phyloP scores from a whole-genome alignment of 2,329 filamentous ascomycete species.

The Clathrospora elynae region DNA sequence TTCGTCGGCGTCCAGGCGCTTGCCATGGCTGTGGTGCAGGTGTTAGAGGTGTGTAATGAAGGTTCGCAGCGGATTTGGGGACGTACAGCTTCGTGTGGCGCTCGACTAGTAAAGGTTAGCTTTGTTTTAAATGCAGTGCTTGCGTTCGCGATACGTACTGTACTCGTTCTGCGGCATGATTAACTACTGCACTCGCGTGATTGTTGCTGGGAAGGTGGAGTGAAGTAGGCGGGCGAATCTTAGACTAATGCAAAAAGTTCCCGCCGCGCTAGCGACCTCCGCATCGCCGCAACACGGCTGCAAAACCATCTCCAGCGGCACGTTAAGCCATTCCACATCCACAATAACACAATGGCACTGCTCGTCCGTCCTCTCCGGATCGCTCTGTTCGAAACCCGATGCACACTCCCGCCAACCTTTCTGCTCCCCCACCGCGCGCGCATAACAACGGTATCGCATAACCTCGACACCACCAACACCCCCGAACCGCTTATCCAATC shows the following conservation, averaged over 20 bases:
- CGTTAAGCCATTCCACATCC: slow-evolving; percentile 22
- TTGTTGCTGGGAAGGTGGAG: slow-evolving; percentile 10
- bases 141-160: no score
- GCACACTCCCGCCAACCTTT: slow-evolving; percentile 57
- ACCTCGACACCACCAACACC: slow-evolving; percentile 45
- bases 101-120: no score
- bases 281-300: slow-evolving; percentile 22
- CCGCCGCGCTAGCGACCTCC: slow-evolving; percentile 16
- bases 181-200: slow-evolving; percentile 12
- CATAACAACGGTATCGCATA: slow-evolving; percentile 51
- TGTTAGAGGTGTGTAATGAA: slow-evolving; percentile 19
- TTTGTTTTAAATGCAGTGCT: no score
- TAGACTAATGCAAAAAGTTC: slow-evolving; percentile 24
- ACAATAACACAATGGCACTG: slow-evolving; percentile 41
- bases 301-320: slow-evolving; percentile 8
- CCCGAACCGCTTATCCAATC: slow-evolving; percentile 55
- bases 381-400: slow-evolving; percentile 66
- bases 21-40: slow-evolving; percentile 32
- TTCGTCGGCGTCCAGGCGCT: slow-evolving; percentile 81
- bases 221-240: slow-evolving; percentile 13
- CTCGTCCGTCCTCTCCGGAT: slow-evolving; percentile 63
- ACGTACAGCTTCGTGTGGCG: slow-evolving; percentile 69
- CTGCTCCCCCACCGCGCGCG: slow-evolving; percentile 58
- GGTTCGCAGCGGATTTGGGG: not conserved
- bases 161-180: slow-evolving; percentile 79